Base-by-base conservation (phyloP, 2,329 filamentous ascomycete species). In the Furcasterigmium sp. region DNA sequence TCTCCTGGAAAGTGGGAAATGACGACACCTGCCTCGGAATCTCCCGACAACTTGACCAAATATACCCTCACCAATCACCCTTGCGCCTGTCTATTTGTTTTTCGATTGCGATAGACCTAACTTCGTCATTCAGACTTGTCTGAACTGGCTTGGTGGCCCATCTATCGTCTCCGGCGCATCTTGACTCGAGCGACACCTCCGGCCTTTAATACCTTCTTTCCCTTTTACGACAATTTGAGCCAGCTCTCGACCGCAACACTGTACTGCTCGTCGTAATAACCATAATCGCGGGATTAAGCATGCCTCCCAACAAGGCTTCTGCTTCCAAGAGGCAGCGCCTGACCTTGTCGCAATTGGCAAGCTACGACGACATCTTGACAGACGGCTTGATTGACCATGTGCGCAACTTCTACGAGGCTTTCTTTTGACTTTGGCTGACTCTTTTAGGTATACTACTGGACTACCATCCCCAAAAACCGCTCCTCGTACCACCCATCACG, bases 341-440 rank as follows among this genome's bases (percentile, higher is more conserved):
- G 55, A 95, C 90, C 8, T 74, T 97, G 54, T 82, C 84, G 47
- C 91, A 95, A 72, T 72, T 98, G 56, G 85, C 90, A 25, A 85
- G 85, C 39, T 97, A 97, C 70, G 93, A 98, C 68, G 93, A 98
- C 65, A 84, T 97, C 51, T 74, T 95, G 49, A 98, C 93, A 8
- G 93, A 98, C 76, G 87, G 88, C 53, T 81, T 98, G 42, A 84
- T 98, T 48, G 93, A 98, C 67, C 89, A 91, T 69, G 91, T 96
- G 77, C 68, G 86, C n/a, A 26, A 26, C 5, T 76, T 18, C 18
- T 19, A 11, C 23, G n/a, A 26, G 18, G 15, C 21, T 29, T 39
- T 20, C 38, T 36, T 34, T n/a, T 32, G 8, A 58, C 47, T 28
- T 19, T 30, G 26, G 30, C 49, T 53, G 39, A 48, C 46, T 8